phyloP scores from a whole-genome alignment of 345 rosid genomes.

The Ceriops tagal region DNA sequence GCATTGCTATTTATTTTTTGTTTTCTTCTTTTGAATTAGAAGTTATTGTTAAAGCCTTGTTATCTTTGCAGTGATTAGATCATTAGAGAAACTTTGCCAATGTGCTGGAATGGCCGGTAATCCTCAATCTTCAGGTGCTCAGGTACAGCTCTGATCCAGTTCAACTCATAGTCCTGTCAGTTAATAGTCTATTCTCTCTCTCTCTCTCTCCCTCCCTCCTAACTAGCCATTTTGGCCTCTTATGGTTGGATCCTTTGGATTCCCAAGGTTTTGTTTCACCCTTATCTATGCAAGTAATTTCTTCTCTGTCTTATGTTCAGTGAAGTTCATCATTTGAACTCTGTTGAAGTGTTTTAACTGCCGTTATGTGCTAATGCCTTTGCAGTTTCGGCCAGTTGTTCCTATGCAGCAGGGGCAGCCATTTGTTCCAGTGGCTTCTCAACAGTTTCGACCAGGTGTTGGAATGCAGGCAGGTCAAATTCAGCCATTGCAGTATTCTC shows the following conservation, averaged over 20 bases:
- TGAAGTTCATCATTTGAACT: constrained; percentile 8
- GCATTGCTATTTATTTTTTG: background rate
- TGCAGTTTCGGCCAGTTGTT: constrained; percentile 69
- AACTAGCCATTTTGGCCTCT: constrained; percentile 36
- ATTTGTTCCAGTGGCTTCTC: constrained; percentile 54
- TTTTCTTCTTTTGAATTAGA: background rate
- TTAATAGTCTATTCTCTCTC: background rate
- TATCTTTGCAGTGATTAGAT: constrained; percentile 14
- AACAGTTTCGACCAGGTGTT: constrained; percentile 64
- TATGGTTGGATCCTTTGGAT: constrained; percentile 36
- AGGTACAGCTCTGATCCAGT: background rate
- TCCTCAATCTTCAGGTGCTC: constrained; percentile 60
- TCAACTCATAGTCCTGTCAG: too few species aligned
- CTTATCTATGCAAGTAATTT: constrained; percentile 23
- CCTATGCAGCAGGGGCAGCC: constrained; percentile 65
- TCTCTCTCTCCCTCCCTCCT: background rate
- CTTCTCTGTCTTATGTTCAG: background rate
- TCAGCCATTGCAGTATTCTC: constrained; percentile 64
- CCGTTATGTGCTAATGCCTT: background rate
- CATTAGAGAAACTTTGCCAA: constrained; percentile 15
- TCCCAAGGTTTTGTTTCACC: constrained; percentile 29
- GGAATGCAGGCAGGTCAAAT: constrained; percentile 50
- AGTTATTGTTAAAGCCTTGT: background rate
- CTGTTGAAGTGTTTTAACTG: background rate
- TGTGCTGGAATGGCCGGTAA: constrained; percentile 57